Percentiles rank a stretch among this genome's conserved stretches.
Evolutionary conservation across 1,284 basidiomycete species (phyloP).

Genomic region (Leccinum insolens): DNA sequence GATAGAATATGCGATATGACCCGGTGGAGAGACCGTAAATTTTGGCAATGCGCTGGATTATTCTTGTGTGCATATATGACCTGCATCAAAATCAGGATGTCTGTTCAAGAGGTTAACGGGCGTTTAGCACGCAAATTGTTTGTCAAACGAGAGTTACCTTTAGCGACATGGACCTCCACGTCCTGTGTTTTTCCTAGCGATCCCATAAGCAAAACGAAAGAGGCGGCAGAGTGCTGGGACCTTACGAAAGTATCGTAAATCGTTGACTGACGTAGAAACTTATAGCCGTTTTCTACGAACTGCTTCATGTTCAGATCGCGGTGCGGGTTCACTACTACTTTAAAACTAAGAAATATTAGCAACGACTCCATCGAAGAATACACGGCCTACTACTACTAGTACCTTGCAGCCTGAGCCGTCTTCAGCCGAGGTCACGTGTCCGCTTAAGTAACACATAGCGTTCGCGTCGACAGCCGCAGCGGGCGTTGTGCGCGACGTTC

Average conservation of each 20-base stretch:
- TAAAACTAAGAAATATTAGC: too few species aligned
- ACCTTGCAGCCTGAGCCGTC: too few species aligned
- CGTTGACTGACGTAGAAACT: not conserved
- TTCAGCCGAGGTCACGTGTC: too few species aligned
- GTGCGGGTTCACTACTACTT: not conserved
- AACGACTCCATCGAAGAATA: too few species aligned
- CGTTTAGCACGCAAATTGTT: not conserved
- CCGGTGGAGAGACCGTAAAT: too few species aligned
- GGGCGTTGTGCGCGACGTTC: too few species aligned
- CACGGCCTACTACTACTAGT: too few species aligned
- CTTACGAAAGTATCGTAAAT: conserved; percentile 4
- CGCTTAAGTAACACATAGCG: too few species aligned
- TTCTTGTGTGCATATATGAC: conserved; percentile 27
- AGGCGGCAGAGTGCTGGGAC: too few species aligned
- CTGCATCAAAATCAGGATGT: conserved; percentile 13
- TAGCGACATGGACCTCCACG: not conserved
- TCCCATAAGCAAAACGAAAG: not conserved
- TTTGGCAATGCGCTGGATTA: too few species aligned
- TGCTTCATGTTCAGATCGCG: not conserved
- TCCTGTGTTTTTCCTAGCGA: conserved; percentile 1
- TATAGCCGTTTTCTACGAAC: conserved; percentile 4
- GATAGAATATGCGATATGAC: too few species aligned
- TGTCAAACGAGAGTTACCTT: not conserved
- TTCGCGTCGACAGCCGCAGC: too few species aligned
- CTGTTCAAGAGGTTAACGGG: conserved; percentile 31